phyloP scores from a whole-genome alignment of 768 basidiomycete genomes.

The Tephrocybe sp. region DNA sequence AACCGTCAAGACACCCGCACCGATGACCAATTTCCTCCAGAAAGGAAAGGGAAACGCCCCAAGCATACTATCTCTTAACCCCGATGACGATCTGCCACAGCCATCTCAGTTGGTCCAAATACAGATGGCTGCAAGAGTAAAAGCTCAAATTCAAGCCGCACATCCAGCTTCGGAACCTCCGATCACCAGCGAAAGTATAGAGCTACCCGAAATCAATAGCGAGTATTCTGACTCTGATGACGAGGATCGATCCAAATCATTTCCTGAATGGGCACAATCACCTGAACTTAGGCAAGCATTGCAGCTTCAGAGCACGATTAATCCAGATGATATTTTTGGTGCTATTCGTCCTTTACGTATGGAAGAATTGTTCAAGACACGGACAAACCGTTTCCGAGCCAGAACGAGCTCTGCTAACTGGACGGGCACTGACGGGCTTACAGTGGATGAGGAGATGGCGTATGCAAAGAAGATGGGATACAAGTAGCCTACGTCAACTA shows the following conservation, averaged over 20 bases:
- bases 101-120: constrained; percentile 63
- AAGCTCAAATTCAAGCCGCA: constrained; percentile 64
- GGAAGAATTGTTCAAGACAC: constrained; percentile 87
- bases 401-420: constrained; percentile 95
- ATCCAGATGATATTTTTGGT: constrained; percentile 92
- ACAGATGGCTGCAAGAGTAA: constrained; percentile 70
- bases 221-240: constrained; percentile 98
- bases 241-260: constrained; percentile 72
- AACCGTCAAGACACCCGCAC: constrained; percentile 25
- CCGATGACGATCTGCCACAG: constrained; percentile 52
- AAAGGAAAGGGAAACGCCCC: constrained; percentile 52
- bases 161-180: constrained; percentile 41
- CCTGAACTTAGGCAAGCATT: constrained; percentile 81
- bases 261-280: constrained; percentile 89
- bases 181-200: constrained; percentile 75
- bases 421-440: constrained; percentile 88
- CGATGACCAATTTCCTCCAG: constrained; percentile 13
- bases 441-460: constrained; percentile 77
- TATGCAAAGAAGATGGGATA: constrained; percentile 93
- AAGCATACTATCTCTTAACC: constrained; percentile 22
- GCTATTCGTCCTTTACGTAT: constrained; percentile 81
- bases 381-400: constrained; percentile 80
- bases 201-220: constrained; percentile 92
- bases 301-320: constrained; percentile 78
- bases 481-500: constrained; percentile 28